Evolutionary conservation across 768 basidiomycete genomes (phyloP), one percentile per base, ranked within the genome.

Genomic region (Lentinula lateritia): DNA sequence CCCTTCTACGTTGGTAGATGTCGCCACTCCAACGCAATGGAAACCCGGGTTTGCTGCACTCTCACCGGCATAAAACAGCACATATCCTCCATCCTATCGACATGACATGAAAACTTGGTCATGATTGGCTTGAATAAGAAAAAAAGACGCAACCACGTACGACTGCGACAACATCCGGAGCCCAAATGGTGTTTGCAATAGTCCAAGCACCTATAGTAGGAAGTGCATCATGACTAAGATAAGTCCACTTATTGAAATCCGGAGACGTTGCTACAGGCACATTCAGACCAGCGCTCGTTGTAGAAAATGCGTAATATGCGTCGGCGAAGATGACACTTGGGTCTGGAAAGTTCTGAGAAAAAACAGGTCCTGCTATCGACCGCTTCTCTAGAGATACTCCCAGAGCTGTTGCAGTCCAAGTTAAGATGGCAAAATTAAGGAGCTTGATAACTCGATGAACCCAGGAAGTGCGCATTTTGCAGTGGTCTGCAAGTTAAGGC

Each of bases 11-110:
- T 50, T 62, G 5, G 43, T 58, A 3, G 67, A 63, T 9, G 67
- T 67, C 18, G 69, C 68, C 15, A 66, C 66, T 16, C 62, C 68
- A 28, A 68, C 63, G 54, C 69, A 69, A 52, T 69, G 69, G 15
- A 50, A 58, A 10, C 56, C 56, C 18, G 48, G 62, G 41, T 50
- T 58, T 23, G 42, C 50, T 41, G 54, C 46, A 38, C 34, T 55
- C 23, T 64, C 54, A 5, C 61, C 66, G 36, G 64, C 36, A 57
- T 66, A 66, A 34, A 64, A 66, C 52, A 66, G 56, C 10, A 66
- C 63, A 61, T 57, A 66, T n/a, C 57, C 50, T 50, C 66, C 66
- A 52, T 62, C 55, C 41, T 42, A 32, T 36, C 28, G 18, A 28
- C 9, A 46, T 2, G 18, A 28, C 9, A 46, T 2, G 6, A 6